These are phyloP conservation scores for Oehlia diaphana DNA, from an alignment of 192 early-diverging fungal species.

Conservation along the genomic window DNA sequence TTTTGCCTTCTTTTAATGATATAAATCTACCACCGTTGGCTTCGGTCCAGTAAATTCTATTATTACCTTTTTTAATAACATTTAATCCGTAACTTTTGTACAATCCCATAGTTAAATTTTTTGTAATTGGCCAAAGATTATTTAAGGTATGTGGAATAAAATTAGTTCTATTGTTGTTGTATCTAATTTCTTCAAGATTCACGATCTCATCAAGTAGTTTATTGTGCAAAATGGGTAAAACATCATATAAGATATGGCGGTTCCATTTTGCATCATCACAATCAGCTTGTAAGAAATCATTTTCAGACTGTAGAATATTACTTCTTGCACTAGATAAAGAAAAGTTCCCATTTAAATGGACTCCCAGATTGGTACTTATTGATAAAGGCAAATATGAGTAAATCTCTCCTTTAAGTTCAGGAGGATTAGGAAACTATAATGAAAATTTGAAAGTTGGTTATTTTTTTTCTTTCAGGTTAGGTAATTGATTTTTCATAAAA, in stretches of 20 bases:
- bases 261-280: slow-evolving; percentile 1
- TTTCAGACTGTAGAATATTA: neutral
- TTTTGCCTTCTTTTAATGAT: neutral
- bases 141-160: neutral
- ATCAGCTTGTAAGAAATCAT: neutral
- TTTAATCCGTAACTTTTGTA: neutral
- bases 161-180: neutral
- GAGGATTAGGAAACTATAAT: neutral
- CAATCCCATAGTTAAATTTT: neutral
- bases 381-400: slow-evolving; percentile 39
- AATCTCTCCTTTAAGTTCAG: slow-evolving; percentile 21
- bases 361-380: slow-evolving; percentile 31
- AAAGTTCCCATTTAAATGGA: slow-evolving; percentile 43
- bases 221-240: slow-evolving; percentile 1
- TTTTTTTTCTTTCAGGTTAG: neutral
- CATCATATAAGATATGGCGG: neutral
- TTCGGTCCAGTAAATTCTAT: neutral
- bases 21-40: slow-evolving; percentile 8
- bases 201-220: neutral
- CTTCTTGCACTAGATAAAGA: slow-evolving; percentile 36
- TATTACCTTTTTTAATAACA: neutral
- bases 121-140: neutral
- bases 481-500: neutral
- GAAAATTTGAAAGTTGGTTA: neutral
- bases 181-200: neutral